Conservation (phyloP, 345 rosid species). For the Tarenaya hassleriana region DNA sequence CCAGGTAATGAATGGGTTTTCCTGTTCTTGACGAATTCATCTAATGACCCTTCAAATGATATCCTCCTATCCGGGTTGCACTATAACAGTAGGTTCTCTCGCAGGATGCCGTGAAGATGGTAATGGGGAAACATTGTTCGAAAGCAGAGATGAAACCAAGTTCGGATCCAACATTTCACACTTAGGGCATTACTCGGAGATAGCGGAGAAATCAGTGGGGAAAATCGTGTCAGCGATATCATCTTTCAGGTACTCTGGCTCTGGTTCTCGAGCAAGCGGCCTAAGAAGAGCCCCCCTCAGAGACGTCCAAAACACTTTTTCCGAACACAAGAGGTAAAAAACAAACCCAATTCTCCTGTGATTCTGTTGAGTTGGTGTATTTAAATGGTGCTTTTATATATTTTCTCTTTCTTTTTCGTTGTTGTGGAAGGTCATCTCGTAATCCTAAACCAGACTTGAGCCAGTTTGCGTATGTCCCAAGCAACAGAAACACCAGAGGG, state of each 20-base stretch:
- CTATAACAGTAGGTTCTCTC: slow-evolving; percentile 4
- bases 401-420: too few species aligned
- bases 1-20: slow-evolving; percentile 31
- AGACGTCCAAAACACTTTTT: slow-evolving; percentile 45
- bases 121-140: slow-evolving; percentile 26
- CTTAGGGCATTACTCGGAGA: slow-evolving; percentile 49
- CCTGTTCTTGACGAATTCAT: background rate
- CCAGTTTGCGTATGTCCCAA: slow-evolving; percentile 54
- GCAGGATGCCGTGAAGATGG: slow-evolving; percentile 30
- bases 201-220: slow-evolving; percentile 86
- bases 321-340: slow-evolving; percentile 60
- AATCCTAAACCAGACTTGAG: slow-evolving; percentile 40
- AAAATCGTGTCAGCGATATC: slow-evolving; percentile 66
- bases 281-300: slow-evolving; percentile 85
- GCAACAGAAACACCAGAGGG: slow-evolving; percentile 24
- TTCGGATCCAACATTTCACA: slow-evolving; percentile 82
- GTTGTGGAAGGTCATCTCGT: slow-evolving; percentile 37
- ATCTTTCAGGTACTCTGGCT: slow-evolving; percentile 47
- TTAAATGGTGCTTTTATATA: too few species aligned
- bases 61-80: too few species aligned
- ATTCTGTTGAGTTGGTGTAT: slow-evolving; percentile 12
- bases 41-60: too few species aligned
- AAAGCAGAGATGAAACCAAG: slow-evolving; percentile 32
- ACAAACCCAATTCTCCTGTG: background rate
- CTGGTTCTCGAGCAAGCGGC: slow-evolving; percentile 93